Evolutionary conservation across 1,284 basidiomycete species (phyloP), one percentile per base, ranked within the genome.

Genomic region (Leccinum solheimii): DNA sequence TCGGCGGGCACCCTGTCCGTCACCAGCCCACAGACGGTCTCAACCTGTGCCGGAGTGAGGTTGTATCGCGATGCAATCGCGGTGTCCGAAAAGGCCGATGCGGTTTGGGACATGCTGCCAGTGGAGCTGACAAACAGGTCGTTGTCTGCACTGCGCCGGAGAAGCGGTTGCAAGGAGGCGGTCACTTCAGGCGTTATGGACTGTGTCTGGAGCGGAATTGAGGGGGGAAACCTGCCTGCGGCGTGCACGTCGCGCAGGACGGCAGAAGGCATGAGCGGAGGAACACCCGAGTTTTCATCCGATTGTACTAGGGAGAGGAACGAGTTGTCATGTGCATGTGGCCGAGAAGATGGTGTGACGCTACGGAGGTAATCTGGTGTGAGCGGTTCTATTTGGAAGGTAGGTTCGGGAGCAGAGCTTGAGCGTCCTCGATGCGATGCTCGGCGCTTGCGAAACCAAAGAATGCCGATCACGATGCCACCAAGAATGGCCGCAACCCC

Each of bases 1-100:
- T 72, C 71, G 1, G 27, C 14, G n/a, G 40, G 40, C 40, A 19
- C 10, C n/a, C 40, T 56, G 38, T 62, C 51, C 51, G 7, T 19
- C 10, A 51, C 53, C 34, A 73, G 19, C 30, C 14, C 66, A 4
- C 63, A 49, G 38, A 70, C 55, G 23, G 62, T 19, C 14, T 63
- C 63, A 27, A 59, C 21, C 34, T 70, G 69, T 4, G 55, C 56
- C 19, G 48, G 27, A 4, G 61, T 69, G 14, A 72, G 58, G 45
- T 45, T 36, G 19, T 60, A 19, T 9, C 23, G 38, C 26, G 34
- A 21, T 6, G 27, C 1, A 5, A 23, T 4, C 14, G 13, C 34
- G 4, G 62, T 1, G 16, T 67, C 59, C 10, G 23, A 50, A 32
- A 55, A 56, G 1, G 59, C 55, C 23, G 5, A 49, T 23, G 45